Evolutionary conservation across 768 basidiomycete species (phyloP), one percentile per base, ranked within the genome.

Genomic region (Floccularia luteovirens): DNA sequence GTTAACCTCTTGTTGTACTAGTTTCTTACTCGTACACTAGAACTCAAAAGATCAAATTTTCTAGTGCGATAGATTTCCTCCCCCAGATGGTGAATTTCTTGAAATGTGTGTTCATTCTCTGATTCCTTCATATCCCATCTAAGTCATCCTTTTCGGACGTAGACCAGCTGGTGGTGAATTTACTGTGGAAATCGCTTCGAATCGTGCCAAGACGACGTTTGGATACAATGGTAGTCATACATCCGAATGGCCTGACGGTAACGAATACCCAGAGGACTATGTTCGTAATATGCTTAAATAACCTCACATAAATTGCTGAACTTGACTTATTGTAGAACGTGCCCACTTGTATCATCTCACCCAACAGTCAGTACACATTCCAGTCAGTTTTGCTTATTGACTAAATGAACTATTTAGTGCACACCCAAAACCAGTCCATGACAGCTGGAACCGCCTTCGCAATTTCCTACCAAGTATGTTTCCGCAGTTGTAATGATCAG

Each of bases 381-480:
- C 24, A n/a, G 33, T 3, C 7, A 8, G 40, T 30, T 19, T 27
- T 36, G 16, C 41, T 36, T 13, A 21, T 24, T 4, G 13, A 28
- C 4, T 39, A 28, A 28, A 28, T 28, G 27, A 28, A 28, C 13
- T 23, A 41, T n/a, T 7, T 31, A 76, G 74, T 77, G 53, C 75
- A 77, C 49, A 62, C 73, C 2, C 70, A 73, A 44, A 74, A 75
- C 45, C 55, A 69, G 40, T 57, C 66, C 5, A 68, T 59, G 57
- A 72, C 73, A 31, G 71, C 75, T 33, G 75, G 75, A 1, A 72
- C 73, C 24, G 74, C 69, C 4, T 74, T 77, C 42, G 74, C 73
- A 12, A 77, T 77, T 41, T 64, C 74, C 13, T 77, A 77, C 47
- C 50, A 64, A 37, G 73, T 72, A 67, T 1, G 56, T 69, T 36